Conservation (phyloP, 495 filamentous ascomycete species). For the Coniosporium apollinis region DNA sequence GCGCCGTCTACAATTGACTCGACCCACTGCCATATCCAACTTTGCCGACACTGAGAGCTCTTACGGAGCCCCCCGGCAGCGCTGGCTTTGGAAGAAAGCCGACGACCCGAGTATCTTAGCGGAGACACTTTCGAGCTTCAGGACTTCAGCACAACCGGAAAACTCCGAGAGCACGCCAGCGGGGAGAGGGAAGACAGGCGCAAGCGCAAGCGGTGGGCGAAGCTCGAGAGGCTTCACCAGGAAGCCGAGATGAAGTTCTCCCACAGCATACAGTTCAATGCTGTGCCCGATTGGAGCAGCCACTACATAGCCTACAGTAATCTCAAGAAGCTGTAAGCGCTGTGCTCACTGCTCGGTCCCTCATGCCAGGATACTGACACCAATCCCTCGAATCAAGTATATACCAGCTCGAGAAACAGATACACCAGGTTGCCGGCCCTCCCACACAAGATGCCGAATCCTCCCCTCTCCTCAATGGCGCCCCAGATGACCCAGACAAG, state of each 20-base stretch:
- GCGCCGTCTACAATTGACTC: no score
- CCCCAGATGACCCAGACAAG: conserved; percentile 49
- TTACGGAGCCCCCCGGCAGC: no score
- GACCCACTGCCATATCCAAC: no score
- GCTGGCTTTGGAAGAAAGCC: no score
- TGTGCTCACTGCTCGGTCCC: background rate
- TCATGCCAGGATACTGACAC: conserved; percentile 5
- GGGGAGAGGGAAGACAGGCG: conserved; percentile 3
- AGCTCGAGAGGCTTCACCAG: conserved; percentile 26
- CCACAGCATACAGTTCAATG: conserved; percentile 98
- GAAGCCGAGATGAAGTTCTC: conserved; percentile 97
- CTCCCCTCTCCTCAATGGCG: conserved; percentile 56
- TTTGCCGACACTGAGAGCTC: no score
- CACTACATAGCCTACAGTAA: conserved; percentile 97
- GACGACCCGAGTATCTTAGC: no score
- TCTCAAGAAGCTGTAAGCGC: conserved; percentile 83
- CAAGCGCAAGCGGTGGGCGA: conserved; percentile 17
- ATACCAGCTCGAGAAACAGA: conserved; percentile 76
- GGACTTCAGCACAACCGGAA: no score
- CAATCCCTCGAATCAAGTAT: conserved; percentile 43
- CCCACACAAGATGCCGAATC: conserved; percentile 53
- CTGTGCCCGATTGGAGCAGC: conserved; percentile 95
- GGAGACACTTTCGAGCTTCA: no score
- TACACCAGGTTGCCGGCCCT: conserved; percentile 31
- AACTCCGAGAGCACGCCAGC: no score